phyloP scores from a whole-genome alignment of 176 grass and related monocot genomes.

The Themeda triandra region DNA sequence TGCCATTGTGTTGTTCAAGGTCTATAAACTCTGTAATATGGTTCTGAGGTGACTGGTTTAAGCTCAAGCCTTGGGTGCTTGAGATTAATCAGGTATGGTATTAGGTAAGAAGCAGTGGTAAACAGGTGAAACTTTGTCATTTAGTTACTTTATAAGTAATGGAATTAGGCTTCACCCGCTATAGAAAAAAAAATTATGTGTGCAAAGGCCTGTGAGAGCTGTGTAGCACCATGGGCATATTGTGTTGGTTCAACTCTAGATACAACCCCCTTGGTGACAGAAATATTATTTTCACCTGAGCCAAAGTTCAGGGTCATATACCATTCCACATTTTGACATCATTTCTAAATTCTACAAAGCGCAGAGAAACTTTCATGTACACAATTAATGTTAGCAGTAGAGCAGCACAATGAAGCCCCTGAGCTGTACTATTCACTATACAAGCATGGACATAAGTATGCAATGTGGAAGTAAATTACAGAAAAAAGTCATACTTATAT shows the following conservation, averaged over 20 bases:
- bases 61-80: no score
- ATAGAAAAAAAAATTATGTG: background rate
- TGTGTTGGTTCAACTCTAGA: constrained; percentile 95
- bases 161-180: no score
- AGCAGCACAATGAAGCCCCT: background rate
- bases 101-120: no score
- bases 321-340: background rate
- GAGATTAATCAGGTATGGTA: no score
- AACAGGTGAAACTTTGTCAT: no score
- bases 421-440: background rate
- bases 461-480: background rate
- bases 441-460: background rate
- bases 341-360: constrained; percentile 4
- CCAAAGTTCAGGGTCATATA: constrained; percentile 22
- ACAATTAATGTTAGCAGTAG: constrained; percentile 1
- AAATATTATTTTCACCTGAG: constrained; percentile 94
- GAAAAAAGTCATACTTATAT: background rate
- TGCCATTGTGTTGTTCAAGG: no score
- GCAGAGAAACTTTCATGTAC: background rate
- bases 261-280: constrained; percentile 94
- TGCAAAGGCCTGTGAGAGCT: constrained; percentile 24
- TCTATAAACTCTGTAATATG: no score
- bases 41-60: no score
- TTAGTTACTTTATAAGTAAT: no score
- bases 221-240: constrained; percentile 87